Evolutionary conservation across 306 rosid genomes (phyloP), one percentile per base, ranked within the genome.

Genomic region (Lathyrus sativus): DNA sequence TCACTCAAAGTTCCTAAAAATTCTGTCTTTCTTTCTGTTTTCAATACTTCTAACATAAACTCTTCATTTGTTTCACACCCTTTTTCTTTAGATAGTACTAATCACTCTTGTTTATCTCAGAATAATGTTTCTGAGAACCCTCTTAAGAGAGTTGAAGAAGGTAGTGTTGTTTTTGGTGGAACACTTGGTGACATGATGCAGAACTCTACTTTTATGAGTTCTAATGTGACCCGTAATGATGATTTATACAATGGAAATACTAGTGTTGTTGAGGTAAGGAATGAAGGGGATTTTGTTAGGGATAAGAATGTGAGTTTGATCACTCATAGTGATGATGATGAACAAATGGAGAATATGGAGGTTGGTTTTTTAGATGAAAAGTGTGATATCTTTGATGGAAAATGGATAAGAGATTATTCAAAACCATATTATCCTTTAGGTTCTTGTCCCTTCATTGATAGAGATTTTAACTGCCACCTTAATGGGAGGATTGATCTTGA

Each of bases 391-490:
- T 93, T 83, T 74, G 38, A 88, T 67, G 98, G 97, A 10, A 77
- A 79, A 67, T 93, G 98, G 98, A 82, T 85, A 44, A 82, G 82
- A 75, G 98, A 88, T 74, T 75, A 82, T 63, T 86, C 96, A 11
- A 88, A 88, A 75, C 98, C 98, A 45, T 86, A 85, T 48, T 92
- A 90, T 74, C 87, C 88, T 61, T 43, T 78, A 5, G 89, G 96
- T 24, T 90, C 98, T 71, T 92, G 98, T 74, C 96, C 91, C 42
- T 70, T 78, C 54, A 85, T 88, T 15, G 98, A 90, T 65, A 77
- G 76, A 73, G 93, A 82, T 77, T 90, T 90, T 57, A 79, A 92
- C 69, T 92, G 98, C 50, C 78, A 81, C 54, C 48, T 62, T 11
- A 88, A 92, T 80, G 77, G 78, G 54, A 90, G 98, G 78, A 82